These are phyloP conservation scores for Punctularia strigosozonata DNA, from an alignment of 768 basidiomycete species.

Conservation along the genomic window DNA sequence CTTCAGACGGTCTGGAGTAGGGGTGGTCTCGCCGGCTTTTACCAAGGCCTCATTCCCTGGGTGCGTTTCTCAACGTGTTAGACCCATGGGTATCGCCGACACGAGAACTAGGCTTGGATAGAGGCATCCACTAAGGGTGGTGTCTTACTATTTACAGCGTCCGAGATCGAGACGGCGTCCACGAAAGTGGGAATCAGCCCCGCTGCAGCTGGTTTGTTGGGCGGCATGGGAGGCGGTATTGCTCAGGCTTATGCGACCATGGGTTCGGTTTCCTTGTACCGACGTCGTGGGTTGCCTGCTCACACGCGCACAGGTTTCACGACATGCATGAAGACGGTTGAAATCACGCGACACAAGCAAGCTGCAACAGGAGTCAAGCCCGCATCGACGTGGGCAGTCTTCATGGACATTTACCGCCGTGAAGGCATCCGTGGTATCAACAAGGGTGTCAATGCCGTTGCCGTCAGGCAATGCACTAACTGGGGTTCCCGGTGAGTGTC, in stretches of 20 bases:
- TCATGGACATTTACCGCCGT: constrained; percentile 85
- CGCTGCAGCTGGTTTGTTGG: constrained; percentile 77
- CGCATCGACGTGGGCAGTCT: constrained; percentile 88
- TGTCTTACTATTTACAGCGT: constrained; percentile 91
- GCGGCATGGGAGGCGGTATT: constrained; percentile 96
- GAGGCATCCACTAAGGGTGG: constrained; percentile 98
- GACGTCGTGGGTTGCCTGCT: constrained; percentile 2
- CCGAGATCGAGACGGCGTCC: constrained; percentile 76
- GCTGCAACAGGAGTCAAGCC: constrained; percentile 75
- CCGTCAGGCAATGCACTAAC: constrained; percentile 86
- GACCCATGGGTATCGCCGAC: constrained; percentile 3
- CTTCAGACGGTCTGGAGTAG: constrained; percentile 81
- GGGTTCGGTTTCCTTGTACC: constrained; percentile 47
- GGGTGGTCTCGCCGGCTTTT: constrained; percentile 84
- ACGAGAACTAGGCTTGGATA: constrained; percentile 77
- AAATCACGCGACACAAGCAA: constrained; percentile 94
- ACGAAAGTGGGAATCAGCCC: constrained; percentile 62
- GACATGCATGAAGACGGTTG: constrained; percentile 99
- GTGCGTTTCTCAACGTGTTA: constrained; percentile 29
- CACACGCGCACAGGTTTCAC: constrained; percentile 62
- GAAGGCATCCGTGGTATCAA: constrained; percentile 96
- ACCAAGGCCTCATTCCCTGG: constrained; percentile 99
- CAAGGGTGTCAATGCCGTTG: constrained; percentile 96
- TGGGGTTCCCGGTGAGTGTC: constrained; percentile 74
- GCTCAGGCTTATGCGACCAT: constrained; percentile 99